Percentiles rank a stretch among this genome's conserved stretches.
These are phyloP conservation scores for Panellus pusillus DNA, from an alignment of 768 basidiomycete genomes.

Conservation along the genomic window DNA sequence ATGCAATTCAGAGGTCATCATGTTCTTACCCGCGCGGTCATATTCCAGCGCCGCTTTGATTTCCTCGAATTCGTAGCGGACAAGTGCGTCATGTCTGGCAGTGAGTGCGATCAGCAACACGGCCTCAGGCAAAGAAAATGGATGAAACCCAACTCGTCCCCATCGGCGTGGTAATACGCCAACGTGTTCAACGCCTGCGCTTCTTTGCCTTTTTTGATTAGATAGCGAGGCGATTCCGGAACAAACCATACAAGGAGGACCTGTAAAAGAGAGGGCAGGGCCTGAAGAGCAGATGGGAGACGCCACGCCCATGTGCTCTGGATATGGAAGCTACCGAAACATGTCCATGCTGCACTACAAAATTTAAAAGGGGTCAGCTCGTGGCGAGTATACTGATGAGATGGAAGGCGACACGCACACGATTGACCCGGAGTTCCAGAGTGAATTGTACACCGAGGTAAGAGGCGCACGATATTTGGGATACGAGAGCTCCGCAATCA, in stretches of 20 bases:
- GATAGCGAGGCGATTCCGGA: constrained; percentile 85
- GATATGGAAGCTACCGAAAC: constrained; percentile 78
- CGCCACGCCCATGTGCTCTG: constrained; percentile 78
- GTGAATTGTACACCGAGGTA: constrained; percentile 78
- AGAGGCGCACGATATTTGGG: constrained; percentile 79
- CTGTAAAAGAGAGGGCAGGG: constrained; percentile 66
- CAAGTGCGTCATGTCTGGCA: constrained; percentile 58
- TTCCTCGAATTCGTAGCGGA: constrained; percentile 74
- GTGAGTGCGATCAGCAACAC: not conserved
- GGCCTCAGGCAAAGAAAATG: no score
- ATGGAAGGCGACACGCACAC: constrained; percentile 42
- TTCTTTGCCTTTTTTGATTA: constrained; percentile 73
- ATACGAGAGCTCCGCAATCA: constrained; percentile 86
- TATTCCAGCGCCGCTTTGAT: constrained; percentile 77
- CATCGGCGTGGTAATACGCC: constrained; percentile 83
- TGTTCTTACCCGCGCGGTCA: constrained; percentile 39
- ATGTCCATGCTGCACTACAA: constrained; percentile 75
- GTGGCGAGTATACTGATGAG: no score
- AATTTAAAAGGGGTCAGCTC: not conserved
- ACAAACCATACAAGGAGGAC: constrained; percentile 63
- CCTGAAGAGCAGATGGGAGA: constrained; percentile 74
- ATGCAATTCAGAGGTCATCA: no score
- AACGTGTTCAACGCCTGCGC: constrained; percentile 66
- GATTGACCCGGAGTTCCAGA: constrained; percentile 85
- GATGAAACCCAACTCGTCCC: constrained; percentile 47